A percentile compares a stretch with the other conserved stretches of the same genome.
These are phyloP conservation scores for Glycine soja DNA, from an alignment of 306 rosid species.

Conservation along the genomic window DNA sequence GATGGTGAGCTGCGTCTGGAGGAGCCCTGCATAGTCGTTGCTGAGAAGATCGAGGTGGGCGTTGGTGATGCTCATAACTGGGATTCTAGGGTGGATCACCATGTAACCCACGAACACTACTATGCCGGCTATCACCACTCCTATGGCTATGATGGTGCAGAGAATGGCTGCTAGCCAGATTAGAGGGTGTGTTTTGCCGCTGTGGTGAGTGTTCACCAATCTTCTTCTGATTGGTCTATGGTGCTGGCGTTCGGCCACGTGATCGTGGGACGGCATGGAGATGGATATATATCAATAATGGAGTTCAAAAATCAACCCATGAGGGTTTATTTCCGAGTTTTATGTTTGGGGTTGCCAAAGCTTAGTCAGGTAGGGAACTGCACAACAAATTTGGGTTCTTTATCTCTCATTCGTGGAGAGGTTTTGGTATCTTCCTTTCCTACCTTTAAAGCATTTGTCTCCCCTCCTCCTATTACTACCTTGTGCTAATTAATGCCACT, in stretches of 20 bases:
- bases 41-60: constrained; percentile 64
- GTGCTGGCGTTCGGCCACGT: neutral
- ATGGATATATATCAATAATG: neutral
- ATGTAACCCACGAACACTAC: constrained; percentile 65
- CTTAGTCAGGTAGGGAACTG: constrained; percentile 40
- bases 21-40: constrained; percentile 58
- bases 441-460: constrained; percentile 56
- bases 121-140: constrained; percentile 62
- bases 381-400: constrained; percentile 46
- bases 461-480: neutral
- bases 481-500: neutral
- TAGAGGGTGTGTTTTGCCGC: constrained; percentile 55
- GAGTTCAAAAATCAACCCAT: constrained; percentile 33
- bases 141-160: constrained; percentile 70
- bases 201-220: constrained; percentile 1
- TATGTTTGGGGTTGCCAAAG: constrained; percentile 38
- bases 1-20: constrained; percentile 62
- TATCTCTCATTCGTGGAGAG: constrained; percentile 60
- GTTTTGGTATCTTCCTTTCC: constrained; percentile 98
- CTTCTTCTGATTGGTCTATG: neutral
- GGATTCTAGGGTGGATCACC: constrained; percentile 76
- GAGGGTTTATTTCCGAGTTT: constrained; percentile 34
- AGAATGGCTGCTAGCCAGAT: constrained; percentile 72
- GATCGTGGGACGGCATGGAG: too few species aligned
- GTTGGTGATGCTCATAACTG: constrained; percentile 55